Percentiles rank a stretch among this genome's conserved stretches.
Evolutionary conservation across 139 green algal species (phyloP).

Genomic region (Yamagishiella unicocca): DNA sequence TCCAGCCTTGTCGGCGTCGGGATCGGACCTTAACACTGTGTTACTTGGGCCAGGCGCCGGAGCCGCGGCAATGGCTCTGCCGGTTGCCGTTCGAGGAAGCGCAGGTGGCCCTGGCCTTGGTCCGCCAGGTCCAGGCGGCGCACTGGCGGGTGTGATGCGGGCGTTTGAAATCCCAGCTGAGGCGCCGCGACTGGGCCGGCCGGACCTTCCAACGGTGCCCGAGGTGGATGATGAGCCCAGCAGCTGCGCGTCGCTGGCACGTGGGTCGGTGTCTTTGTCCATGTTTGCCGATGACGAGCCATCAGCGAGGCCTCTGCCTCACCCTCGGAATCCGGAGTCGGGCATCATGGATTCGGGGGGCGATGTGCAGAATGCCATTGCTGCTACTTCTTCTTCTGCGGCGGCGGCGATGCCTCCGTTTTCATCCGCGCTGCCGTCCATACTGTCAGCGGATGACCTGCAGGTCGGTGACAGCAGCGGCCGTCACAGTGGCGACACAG

Average conservation of each 20-base stretch:
- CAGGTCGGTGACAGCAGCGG: background rate
- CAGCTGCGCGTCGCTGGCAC: slow-evolving; percentile 15
- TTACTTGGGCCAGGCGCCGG: too few relatives aligned
- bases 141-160: background rate
- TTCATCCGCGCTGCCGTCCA: background rate
- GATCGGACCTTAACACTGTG: too few relatives aligned
- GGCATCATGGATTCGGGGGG: background rate
- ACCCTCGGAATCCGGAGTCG: background rate
- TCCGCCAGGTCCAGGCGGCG: background rate
- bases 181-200: slow-evolving; percentile 1
- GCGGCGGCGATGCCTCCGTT: background rate
- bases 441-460: background rate
- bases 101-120: background rate
- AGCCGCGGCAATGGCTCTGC: too few relatives aligned
- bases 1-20: too few relatives aligned
- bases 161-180: slow-evolving; percentile 19
- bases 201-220: slow-evolving; percentile 25
- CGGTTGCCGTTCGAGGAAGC: background rate
- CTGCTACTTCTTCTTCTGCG: background rate
- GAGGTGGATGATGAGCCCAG: slow-evolving; percentile 13
- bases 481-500: background rate
- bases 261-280: background rate
- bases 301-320: background rate
- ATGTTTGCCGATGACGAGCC: background rate
- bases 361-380: background rate